Evolutionary conservation across 305 asterid species (phyloP).

Genomic region (Fraxinus baroniana): DNA sequence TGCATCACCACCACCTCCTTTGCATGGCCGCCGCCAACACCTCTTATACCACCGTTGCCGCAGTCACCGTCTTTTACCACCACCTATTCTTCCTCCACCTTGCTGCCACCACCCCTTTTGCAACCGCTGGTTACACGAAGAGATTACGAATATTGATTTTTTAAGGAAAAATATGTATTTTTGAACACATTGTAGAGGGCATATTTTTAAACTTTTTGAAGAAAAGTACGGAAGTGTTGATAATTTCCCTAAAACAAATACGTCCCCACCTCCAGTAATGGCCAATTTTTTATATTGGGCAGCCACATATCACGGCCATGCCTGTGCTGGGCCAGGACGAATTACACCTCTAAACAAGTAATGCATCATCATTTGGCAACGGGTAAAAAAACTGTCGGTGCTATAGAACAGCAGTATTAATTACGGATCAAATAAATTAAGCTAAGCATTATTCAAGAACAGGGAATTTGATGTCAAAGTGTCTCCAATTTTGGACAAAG

Average conservation of each 20-base stretch:
- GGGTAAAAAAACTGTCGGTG: neutral
- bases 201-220: neutral
- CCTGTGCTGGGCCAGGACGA: neutral
- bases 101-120: neutral
- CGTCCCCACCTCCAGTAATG: neutral
- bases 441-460: neutral
- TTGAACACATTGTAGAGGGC: neutral
- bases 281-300: neutral
- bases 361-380: neutral
- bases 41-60: neutral
- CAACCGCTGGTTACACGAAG: neutral
- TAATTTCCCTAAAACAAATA: neutral
- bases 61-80: neutral
- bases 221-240: neutral
- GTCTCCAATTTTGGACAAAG: neutral
- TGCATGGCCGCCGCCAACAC: neutral
- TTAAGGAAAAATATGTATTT: neutral
- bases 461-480: neutral
- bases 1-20: neutral
- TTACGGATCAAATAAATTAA: neutral
- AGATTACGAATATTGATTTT: neutral
- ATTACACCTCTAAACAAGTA: neutral
- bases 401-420: neutral
- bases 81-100: neutral
- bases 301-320: neutral